phyloP scores from a whole-genome alignment of 2,329 filamentous ascomycete species.

The Sporothrix phasma region DNA sequence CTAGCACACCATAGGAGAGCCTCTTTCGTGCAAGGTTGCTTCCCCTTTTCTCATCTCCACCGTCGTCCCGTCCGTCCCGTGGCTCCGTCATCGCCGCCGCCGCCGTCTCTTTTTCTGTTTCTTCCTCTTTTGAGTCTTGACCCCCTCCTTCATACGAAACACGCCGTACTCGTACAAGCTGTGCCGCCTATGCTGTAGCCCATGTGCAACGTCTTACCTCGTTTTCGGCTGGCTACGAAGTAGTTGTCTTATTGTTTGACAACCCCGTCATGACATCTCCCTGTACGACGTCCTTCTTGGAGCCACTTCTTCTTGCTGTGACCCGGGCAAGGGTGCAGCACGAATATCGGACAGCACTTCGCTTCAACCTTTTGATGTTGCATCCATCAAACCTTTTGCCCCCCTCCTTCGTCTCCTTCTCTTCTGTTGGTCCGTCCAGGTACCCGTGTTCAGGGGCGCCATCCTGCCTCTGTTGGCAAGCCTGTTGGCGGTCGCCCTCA shows the following conservation, averaged over 20 bases:
- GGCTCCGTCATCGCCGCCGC: neutral
- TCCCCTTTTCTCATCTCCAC: neutral
- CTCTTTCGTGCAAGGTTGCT: neutral
- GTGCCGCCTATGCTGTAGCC: neutral
- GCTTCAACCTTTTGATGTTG: neutral
- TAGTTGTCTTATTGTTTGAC: neutral
- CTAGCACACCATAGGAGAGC: too few relatives aligned
- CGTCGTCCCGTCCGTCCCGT: neutral
- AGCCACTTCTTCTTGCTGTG: neutral
- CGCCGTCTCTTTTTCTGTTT: neutral
- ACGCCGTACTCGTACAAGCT: neutral
- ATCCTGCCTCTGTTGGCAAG: neutral
- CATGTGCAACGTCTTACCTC: neutral
- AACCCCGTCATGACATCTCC: neutral
- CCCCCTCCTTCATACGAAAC: neutral
- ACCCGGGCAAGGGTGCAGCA: neutral
- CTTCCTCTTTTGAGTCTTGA: neutral
- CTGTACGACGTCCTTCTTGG: neutral
- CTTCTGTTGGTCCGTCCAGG: neutral
- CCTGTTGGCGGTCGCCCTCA: neutral
- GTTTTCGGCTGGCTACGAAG: neutral
- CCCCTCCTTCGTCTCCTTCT: neutral
- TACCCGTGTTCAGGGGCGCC: constrained; percentile 7
- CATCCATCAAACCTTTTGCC: neutral
- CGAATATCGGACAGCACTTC: neutral